Percentiles rank a stretch among this genome's conserved stretches.
These are phyloP conservation scores for Cenchrus fungigraminus DNA, from an alignment of 176 grass and related monocot species.

Conservation along the genomic window DNA sequence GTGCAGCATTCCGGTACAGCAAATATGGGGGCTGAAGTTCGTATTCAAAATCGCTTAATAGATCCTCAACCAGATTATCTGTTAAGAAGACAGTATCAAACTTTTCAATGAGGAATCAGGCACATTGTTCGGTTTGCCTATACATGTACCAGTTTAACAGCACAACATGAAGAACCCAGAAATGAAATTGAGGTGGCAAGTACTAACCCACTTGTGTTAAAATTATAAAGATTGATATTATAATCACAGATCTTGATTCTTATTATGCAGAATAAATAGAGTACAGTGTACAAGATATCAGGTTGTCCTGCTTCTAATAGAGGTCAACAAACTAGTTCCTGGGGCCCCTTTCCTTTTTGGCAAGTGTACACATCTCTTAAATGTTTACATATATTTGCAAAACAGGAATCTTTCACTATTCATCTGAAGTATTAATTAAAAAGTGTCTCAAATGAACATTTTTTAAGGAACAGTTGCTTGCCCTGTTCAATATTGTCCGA, in stretches of 20 bases:
- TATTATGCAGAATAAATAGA: neutral
- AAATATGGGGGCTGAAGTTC: constrained; percentile 95
- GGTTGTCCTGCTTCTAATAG: constrained; percentile 3
- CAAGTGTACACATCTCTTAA: neutral
- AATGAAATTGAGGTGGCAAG: neutral
- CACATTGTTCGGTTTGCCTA: constrained; percentile 4
- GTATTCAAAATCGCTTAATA: constrained; percentile 90
- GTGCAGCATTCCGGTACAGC: constrained; percentile 82
- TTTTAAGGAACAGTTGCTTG: neutral
- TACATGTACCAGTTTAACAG: neutral
- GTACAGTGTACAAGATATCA: neutral
- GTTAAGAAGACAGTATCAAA: constrained; percentile 10
- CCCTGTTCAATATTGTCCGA: neutral
- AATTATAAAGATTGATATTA: neutral
- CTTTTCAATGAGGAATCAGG: neutral
- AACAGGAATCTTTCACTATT: neutral
- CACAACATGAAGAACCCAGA: neutral
- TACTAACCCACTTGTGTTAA: neutral
- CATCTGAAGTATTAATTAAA: neutral
- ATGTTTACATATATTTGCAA: neutral
- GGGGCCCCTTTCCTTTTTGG: neutral
- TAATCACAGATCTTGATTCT: constrained; percentile 2
- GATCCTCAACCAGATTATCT: constrained; percentile 98
- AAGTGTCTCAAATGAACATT: neutral
- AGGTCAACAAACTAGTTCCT: neutral